Conservation (phyloP, 176 grass and related monocot genomes). For the Bolboschoenus planiculmis region DNA sequence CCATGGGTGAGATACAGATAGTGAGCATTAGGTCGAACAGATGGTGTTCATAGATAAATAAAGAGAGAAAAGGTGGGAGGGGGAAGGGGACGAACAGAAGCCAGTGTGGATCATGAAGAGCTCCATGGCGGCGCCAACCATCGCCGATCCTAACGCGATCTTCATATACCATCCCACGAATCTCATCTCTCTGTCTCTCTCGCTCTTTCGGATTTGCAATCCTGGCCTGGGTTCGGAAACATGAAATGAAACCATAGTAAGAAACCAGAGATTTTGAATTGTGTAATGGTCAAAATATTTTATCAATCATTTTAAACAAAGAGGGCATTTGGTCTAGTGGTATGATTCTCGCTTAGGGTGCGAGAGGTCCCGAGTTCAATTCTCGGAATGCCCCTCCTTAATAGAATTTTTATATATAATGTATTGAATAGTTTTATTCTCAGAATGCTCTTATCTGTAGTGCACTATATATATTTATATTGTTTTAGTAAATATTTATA, state of each 20-base stretch:
- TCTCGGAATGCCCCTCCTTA: conserved; percentile 66
- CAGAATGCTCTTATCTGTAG: too few species aligned
- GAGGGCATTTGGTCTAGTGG: conserved; percentile 94
- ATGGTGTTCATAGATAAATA: background rate
- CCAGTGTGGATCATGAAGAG: conserved; percentile 99
- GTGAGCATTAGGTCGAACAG: background rate
- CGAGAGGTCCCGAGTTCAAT: conserved; percentile 98
- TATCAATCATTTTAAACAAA: too few species aligned
- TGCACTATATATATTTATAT: too few species aligned
- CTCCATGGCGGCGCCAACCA: conserved; percentile 73
- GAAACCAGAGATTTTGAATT: background rate
- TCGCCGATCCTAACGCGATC: conserved; percentile 54
- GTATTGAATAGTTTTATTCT: too few species aligned
- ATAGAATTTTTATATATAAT: background rate
- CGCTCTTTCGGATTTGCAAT: background rate
- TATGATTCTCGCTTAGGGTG: conserved; percentile 99
- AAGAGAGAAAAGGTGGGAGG: background rate
- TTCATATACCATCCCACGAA: conserved; percentile 79
- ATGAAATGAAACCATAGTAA: too few species aligned
- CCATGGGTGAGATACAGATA: background rate
- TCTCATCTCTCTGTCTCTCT: conserved; percentile 35
- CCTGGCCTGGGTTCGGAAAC: background rate
- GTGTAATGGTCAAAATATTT: too few species aligned
- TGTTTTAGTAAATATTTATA: too few species aligned
- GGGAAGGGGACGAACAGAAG: conserved; percentile 51